A percentile compares a stretch with the other conserved stretches of the same genome.
Conservation (phyloP, 2,329 filamentous ascomycete genomes). For the Trichoderma breve region DNA sequence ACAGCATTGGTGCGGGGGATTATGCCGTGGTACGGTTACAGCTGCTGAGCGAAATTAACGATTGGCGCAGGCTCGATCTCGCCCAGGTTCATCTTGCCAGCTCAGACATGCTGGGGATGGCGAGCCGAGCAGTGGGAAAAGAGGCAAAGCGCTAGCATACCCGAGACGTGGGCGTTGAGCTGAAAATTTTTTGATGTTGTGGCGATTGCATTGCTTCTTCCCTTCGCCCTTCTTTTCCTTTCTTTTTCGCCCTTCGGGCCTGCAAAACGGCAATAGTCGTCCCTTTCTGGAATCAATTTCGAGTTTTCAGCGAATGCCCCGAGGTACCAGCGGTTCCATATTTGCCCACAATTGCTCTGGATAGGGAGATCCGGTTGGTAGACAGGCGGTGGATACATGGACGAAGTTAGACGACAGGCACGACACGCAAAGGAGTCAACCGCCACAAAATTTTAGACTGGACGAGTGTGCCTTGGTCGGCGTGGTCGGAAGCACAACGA, state of each 20-base stretch:
- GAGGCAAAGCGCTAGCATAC: constrained; percentile 5
- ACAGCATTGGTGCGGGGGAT: constrained; percentile 6
- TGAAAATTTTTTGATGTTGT: neutral
- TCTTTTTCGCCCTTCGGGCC: neutral
- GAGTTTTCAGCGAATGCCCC: neutral
- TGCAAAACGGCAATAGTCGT: neutral
- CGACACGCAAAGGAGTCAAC: constrained; percentile 15
- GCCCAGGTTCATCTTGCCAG: constrained; percentile 1
- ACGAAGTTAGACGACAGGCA: constrained; percentile 3
- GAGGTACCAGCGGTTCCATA: constrained; percentile 9
- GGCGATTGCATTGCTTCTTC: constrained; percentile 10
- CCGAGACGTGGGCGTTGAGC: neutral
- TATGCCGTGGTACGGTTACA: neutral
- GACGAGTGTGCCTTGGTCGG: constrained; percentile 5
- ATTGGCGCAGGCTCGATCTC: neutral
- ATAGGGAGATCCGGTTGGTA: constrained; percentile 14
- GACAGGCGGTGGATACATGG: neutral
- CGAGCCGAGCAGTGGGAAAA: neutral
- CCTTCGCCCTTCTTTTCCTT: neutral
- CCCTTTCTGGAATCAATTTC: neutral
- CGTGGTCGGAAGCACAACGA: constrained; percentile 10
- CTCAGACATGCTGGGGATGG: neutral
- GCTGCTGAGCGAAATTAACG: constrained; percentile 9
- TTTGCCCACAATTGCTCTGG: neutral
- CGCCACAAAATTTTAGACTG: constrained; percentile 17